These are phyloP conservation scores for Salix koriyanagi DNA, from an alignment of 345 rosid genomes.

Conservation along the genomic window DNA sequence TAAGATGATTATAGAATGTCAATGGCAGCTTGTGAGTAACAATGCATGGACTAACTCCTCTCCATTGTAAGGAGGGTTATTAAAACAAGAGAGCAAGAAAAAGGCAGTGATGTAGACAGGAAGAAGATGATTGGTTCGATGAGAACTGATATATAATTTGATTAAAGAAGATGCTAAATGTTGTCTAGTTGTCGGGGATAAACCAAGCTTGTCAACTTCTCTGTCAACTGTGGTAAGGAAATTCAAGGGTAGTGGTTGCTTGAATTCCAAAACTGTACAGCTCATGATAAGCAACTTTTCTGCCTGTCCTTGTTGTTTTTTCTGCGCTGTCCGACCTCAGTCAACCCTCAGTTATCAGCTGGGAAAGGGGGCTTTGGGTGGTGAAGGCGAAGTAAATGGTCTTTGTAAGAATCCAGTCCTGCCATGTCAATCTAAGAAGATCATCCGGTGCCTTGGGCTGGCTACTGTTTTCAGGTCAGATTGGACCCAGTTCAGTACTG, in stretches of 20 bases:
- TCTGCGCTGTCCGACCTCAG: background rate
- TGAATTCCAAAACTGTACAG: conserved; percentile 4
- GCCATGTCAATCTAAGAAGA: too few relatives aligned
- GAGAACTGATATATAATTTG: conserved; percentile 20
- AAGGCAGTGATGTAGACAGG: conserved; percentile 4
- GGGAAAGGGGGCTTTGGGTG: background rate
- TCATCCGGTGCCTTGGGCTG: too few relatives aligned
- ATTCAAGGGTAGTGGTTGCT: conserved; percentile 4
- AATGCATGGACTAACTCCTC: background rate
- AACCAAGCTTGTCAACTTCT: conserved; percentile 2
- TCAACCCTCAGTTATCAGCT: background rate
- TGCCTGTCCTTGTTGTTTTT: background rate
- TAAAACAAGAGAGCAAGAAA: conserved; percentile 10
- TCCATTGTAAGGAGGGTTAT: conserved; percentile 9
- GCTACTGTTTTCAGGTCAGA: background rate
- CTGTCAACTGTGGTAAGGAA: conserved; percentile 1
- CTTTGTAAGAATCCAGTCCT: background rate
- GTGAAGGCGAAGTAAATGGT: background rate
- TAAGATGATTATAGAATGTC: background rate
- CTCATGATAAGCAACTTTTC: background rate
- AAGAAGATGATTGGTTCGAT: conserved; percentile 14
- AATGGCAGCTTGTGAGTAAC: background rate
- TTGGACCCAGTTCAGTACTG: background rate
- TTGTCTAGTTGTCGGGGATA: conserved; percentile 17
- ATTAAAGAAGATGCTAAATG: conserved; percentile 2